phyloP scores from a whole-genome alignment of 257 asterid species.

The Solanum verrucosum region DNA sequence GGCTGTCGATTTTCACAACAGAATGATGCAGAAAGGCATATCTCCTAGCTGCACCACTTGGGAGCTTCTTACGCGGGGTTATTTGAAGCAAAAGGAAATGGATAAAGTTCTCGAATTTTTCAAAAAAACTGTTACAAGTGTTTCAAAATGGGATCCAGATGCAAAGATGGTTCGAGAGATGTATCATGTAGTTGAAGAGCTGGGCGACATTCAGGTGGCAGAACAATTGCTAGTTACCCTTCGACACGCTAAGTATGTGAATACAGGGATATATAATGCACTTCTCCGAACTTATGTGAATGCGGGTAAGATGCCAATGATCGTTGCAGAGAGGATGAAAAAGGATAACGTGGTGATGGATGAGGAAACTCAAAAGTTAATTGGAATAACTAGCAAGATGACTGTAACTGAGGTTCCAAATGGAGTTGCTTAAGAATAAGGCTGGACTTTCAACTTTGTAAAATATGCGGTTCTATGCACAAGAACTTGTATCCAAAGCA shows the following conservation, averaged over 20 bases:
- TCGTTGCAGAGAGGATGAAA: conserved; percentile 81
- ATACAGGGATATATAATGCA: conserved; percentile 48
- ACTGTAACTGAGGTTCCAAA: conserved; percentile 56
- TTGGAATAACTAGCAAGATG: conserved; percentile 55
- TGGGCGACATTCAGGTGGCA: conserved; percentile 57
- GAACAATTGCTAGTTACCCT: conserved; percentile 53
- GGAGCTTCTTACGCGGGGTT: conserved; percentile 83
- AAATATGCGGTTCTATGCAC: background rate
- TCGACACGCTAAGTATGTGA: conserved; percentile 44
- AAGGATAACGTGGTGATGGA: conserved; percentile 56
- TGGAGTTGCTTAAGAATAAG: conserved; percentile 17
- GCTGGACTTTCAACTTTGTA: background rate
- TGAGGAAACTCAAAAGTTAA: conserved; percentile 52
- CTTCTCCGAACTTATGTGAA: conserved; percentile 61
- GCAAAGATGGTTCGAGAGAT: conserved; percentile 44
- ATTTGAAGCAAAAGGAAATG: conserved; percentile 42
- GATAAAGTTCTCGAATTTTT: conserved; percentile 49
- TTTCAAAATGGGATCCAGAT: conserved; percentile 71
- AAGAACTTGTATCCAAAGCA: background rate
- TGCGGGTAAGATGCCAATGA: conserved; percentile 72
- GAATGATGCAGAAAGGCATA: conserved; percentile 45
- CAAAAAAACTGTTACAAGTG: conserved; percentile 47
- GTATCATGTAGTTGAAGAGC: conserved; percentile 45
- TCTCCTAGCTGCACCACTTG: conserved; percentile 68
- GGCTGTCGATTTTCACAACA: conserved; percentile 49